Evolutionary conservation across 805 yeast genomes (phyloP).

Genomic region (Brettanomyces sp.): DNA sequence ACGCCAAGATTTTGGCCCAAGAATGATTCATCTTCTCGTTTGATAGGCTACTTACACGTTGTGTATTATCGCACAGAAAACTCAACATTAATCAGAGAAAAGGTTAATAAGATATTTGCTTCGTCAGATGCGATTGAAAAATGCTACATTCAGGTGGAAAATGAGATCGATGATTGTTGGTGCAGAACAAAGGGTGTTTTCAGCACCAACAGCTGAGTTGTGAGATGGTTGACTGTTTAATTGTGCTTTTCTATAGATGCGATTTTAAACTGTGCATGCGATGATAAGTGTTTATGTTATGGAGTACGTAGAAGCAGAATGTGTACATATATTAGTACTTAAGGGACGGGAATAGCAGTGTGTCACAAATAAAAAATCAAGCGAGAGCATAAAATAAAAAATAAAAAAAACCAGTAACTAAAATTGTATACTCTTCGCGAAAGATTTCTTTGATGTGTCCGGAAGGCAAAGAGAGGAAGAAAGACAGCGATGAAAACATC

Average conservation of each 20-base stretch:
- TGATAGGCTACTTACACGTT: slow-evolving; percentile 77
- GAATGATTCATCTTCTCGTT: slow-evolving; percentile 24
- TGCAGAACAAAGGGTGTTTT: slow-evolving; percentile 24
- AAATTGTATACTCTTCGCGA: background rate
- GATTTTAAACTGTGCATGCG: too few species aligned
- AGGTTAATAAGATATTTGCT: slow-evolving; percentile 20
- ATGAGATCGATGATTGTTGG: slow-evolving; percentile 32
- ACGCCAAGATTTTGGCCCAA: slow-evolving; percentile 90
- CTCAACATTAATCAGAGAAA: slow-evolving; percentile 17
- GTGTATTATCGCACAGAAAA: slow-evolving; percentile 43
- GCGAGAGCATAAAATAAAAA: too few species aligned
- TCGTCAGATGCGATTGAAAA: slow-evolving; percentile 13
- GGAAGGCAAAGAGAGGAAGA: too few species aligned
- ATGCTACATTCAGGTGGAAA: slow-evolving; percentile 25
- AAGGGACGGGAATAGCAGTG: too few species aligned
- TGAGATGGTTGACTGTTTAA: background rate
- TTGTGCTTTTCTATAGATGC: too few species aligned
- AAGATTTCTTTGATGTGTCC: too few species aligned
- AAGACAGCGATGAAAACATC: too few species aligned
- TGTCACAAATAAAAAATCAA: too few species aligned
- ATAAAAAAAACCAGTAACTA: background rate
- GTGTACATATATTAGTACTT: too few species aligned
- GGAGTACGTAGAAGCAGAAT: too few species aligned
- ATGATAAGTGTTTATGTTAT: too few species aligned
- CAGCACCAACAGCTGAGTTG: slow-evolving; percentile 10